A percentile compares a stretch with the other conserved stretches of the same genome.
These are phyloP conservation scores for Stenogyne calaminthoides DNA, from an alignment of 305 asterid genomes.

Conservation along the genomic window DNA sequence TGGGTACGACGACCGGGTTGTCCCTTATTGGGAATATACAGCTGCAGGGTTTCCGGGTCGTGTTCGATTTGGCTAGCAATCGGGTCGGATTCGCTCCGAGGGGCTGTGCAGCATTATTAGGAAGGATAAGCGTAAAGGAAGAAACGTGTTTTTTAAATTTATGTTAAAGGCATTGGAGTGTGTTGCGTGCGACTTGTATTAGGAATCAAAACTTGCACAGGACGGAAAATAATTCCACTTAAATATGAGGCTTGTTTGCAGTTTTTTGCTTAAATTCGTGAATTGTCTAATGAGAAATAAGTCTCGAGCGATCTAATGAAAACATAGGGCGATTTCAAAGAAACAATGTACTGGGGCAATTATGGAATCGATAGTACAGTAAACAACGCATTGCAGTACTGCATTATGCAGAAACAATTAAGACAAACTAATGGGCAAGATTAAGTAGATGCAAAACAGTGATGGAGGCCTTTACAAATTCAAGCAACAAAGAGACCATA, in stretches of 20 bases:
- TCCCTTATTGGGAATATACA: constrained; percentile 67
- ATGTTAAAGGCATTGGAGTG: neutral
- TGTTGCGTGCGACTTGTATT: neutral
- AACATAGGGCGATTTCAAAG: neutral
- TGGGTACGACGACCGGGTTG: constrained; percentile 47
- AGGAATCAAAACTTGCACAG: neutral
- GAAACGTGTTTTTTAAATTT: neutral
- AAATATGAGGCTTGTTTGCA: neutral
- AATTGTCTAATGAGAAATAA: neutral
- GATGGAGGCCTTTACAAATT: neutral
- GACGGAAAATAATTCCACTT: neutral
- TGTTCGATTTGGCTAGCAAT: no score
- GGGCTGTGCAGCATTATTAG: constrained; percentile 37
- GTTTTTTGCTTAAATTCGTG: neutral
- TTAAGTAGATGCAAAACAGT: no score
- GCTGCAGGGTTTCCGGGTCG: constrained; percentile 67
- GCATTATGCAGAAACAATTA: no score
- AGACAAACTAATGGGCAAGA: no score
- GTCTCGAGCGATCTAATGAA: neutral
- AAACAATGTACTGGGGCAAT: neutral
- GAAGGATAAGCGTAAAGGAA: neutral
- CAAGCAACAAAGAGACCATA: neutral
- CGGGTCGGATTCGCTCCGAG: constrained; percentile 57
- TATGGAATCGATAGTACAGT: neutral
- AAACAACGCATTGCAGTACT: neutral